phyloP scores from a whole-genome alignment of 2,329 filamentous ascomycete species.

The Aspergillus niger region DNA sequence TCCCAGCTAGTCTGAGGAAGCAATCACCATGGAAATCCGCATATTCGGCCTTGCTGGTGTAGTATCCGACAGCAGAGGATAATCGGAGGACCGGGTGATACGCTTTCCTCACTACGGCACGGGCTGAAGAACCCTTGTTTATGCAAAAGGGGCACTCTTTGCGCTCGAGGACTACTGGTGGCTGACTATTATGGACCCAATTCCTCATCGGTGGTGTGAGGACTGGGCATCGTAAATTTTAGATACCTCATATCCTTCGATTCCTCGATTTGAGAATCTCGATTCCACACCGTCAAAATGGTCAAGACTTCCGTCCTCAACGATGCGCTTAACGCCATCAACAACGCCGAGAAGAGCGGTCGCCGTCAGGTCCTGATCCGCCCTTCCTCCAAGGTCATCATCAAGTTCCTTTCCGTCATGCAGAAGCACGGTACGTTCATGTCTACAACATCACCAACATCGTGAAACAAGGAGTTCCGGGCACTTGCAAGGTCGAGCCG shows the following conservation, averaged over 20 bases:
- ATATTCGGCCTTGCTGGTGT: conserved; percentile 17
- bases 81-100: conserved; percentile 39
- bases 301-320: conserved; percentile 99
- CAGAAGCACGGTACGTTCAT: conserved; percentile 91
- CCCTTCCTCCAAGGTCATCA: conserved; percentile 98
- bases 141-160: conserved; percentile 63
- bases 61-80: conserved; percentile 13
- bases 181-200: conserved; percentile 52
- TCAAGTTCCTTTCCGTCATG: conserved; percentile 99
- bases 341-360: conserved; percentile 99
- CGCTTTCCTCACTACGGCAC: conserved; percentile 49
- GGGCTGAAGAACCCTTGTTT: conserved; percentile 70
- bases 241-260: conserved; percentile 42
- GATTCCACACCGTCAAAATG: conserved; percentile 74
- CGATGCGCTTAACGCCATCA: conserved; percentile 98
- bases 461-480: not conserved
- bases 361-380: conserved; percentile 99
- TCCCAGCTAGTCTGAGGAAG: conserved; percentile 48
- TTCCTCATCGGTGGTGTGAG: conserved; percentile 11
- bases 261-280: conserved; percentile 56
- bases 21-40: conserved; percentile 38
- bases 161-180: conserved; percentile 65
- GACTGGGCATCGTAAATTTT: conserved; percentile 9
- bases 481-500: not conserved
- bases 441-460: conserved; percentile 2